A percentile compares a stretch with the other conserved stretches of the same genome.
Conservation (phyloP, 164 flowering plant genomes). For the Akebia trifoliata region DNA sequence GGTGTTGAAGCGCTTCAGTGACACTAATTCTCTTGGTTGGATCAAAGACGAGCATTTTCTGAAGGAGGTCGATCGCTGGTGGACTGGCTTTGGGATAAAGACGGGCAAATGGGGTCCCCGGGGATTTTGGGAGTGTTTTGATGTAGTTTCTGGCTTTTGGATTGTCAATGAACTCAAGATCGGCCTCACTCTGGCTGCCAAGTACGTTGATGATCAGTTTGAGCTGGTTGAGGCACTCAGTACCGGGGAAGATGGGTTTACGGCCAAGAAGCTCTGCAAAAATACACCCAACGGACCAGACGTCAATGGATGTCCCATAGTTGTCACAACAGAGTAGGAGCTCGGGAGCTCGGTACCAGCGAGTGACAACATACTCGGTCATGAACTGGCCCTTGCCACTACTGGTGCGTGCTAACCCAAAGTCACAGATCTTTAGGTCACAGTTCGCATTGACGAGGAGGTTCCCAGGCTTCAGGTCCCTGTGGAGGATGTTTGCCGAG, state of each 20-base stretch:
- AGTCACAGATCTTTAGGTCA: conserved; percentile 87
- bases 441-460: conserved; percentile 79
- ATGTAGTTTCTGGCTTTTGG: conserved; percentile 60
- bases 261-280: conserved; percentile 84
- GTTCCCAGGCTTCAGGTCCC: conserved; percentile 91
- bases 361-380: conserved; percentile 91
- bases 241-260: conserved; percentile 76
- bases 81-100: conserved; percentile 71
- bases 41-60: conserved; percentile 78
- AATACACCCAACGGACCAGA: conserved; percentile 94
- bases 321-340: conserved; percentile 85
- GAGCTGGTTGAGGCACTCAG: conserved; percentile 78
- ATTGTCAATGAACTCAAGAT: conserved; percentile 70
- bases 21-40: conserved; percentile 89
- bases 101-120: conserved; percentile 44
- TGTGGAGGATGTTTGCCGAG: conserved; percentile 85
- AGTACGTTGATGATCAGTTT: conserved; percentile 69
- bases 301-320: conserved; percentile 83
- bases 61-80: conserved; percentile 65
- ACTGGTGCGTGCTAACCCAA: conserved; percentile 82
- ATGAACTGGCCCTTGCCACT: conserved; percentile 67
- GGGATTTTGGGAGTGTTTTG: conserved; percentile 53
- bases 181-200: conserved; percentile 64
- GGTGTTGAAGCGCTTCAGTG: conserved; percentile 73
- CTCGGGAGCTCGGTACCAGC: conserved; percentile 94